A percentile compares a stretch with the other conserved stretches of the same genome.
phyloP scores from a whole-genome alignment of 2,329 filamentous ascomycete genomes.

The Xylariaceae sp. region DNA sequence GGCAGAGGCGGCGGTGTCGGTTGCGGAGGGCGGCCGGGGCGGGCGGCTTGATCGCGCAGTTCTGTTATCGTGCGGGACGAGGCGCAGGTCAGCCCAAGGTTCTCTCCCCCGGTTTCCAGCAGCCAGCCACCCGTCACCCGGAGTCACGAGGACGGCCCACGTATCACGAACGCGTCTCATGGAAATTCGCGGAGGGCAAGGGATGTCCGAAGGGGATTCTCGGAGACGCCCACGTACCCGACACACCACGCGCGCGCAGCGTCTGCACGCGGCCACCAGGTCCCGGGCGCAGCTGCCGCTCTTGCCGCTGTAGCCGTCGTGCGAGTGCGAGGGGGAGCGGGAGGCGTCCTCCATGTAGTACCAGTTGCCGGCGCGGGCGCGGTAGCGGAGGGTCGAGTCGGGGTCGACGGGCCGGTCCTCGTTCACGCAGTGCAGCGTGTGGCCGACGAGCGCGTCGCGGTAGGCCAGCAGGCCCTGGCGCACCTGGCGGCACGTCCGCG shows the following conservation, averaged over 20 bases:
- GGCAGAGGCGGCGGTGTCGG: slow-evolving; percentile 75
- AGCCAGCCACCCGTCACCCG: too few relatives aligned
- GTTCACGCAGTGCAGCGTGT: slow-evolving; percentile 73
- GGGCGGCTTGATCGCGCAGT: slow-evolving; percentile 81
- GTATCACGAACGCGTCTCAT: too few relatives aligned
- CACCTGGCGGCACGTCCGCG: slow-evolving; percentile 73
- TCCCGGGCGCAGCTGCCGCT: slow-evolving; percentile 76
- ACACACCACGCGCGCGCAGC: slow-evolving; percentile 71
- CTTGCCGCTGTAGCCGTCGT: slow-evolving; percentile 52
- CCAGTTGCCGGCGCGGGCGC: slow-evolving; percentile 50
- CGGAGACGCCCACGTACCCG: too few relatives aligned
- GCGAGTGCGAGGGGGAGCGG: slow-evolving; percentile 27
- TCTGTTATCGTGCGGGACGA: too few relatives aligned
- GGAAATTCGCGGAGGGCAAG: too few relatives aligned
- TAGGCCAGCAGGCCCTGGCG: slow-evolving; percentile 72
- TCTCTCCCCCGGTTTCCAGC: too few relatives aligned
- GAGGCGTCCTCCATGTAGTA: slow-evolving; percentile 48
- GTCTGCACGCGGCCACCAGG: slow-evolving; percentile 75
- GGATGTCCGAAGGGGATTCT: too few relatives aligned
- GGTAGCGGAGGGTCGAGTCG: slow-evolving; percentile 49
- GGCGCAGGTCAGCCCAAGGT: too few relatives aligned
- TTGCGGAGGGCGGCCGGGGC: slow-evolving; percentile 58
- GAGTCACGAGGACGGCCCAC: too few relatives aligned
- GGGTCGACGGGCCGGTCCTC: slow-evolving; percentile 51
- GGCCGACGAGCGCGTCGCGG: slow-evolving; percentile 61